Base-by-base conservation (phyloP, 2,329 filamentous ascomycete genomes). In the Alternaria conjuncta region DNA sequence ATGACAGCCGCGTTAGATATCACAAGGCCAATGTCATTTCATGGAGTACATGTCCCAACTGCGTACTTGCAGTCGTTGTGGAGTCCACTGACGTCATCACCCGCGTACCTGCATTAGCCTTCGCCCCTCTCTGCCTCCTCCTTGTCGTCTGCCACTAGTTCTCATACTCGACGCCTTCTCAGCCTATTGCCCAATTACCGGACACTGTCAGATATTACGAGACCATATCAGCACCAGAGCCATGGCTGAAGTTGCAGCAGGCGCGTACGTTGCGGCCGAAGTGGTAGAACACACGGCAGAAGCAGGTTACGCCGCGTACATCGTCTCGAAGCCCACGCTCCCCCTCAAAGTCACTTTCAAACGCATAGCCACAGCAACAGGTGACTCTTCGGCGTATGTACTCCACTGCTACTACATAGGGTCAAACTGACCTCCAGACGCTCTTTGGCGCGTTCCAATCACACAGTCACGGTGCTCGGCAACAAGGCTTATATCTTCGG, bases 401-500 rank as follows among this genome's bases (percentile, higher is more conserved):
- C 6, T 10, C n/a, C 15, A 13, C 7, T 18, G 11, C 2, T 23
- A 13, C 8, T 12, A 21, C 5, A 9, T 5, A 41, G 3, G 28
- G 6, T 25, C 5, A 28, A 15, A n/a, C 51, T 59, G 46, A 61
- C 67, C 73, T 32, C 21, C 55, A 78, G 67, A 59, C 77, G 68
- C 56, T 78, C 71, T 30, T 53, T 80, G 47, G 73, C 70, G 18
- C 68, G 78, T 6, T 76, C 74, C n/a, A 77, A 80, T 53, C 81
- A 83, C 60, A 80, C 78, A 6, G 57, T 83, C 21, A 82, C 78
- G 2, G 72, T 82, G 1, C 70, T 83, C 30, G 68, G 74, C 43
- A 78, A 82, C 67, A 82, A 81, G 65, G 81, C 82, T 6, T 83
- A 82, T 66, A 78, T 84, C 23, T 84, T 83, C 60, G 82, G 82